phyloP scores from a whole-genome alignment of 2,329 filamentous ascomycete species.

The Xylaria sp. region DNA sequence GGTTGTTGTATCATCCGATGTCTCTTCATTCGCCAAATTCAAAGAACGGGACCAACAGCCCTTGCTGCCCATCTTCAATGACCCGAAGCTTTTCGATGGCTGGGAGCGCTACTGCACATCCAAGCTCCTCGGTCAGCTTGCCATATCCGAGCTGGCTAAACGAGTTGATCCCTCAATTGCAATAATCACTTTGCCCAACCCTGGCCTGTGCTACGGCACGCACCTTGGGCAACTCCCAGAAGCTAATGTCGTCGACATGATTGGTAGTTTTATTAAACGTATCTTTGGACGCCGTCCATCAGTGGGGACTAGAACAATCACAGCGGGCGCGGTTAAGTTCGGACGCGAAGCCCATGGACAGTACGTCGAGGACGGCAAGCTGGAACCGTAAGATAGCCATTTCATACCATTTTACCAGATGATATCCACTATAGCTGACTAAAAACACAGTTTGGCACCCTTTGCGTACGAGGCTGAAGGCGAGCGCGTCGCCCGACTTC shows the following conservation, averaged over 20 bases:
- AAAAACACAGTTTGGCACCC: constrained; percentile 7
- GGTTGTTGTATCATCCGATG: constrained; percentile 41
- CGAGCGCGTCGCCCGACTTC: constrained; percentile 1
- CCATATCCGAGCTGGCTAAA: constrained; percentile 41
- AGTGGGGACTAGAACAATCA: constrained; percentile 22
- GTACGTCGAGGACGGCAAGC: constrained; percentile 24
- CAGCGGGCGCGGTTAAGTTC: constrained; percentile 16
- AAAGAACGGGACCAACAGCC: constrained; percentile 16
- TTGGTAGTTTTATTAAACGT: constrained; percentile 12
- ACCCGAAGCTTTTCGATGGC: constrained; percentile 10
- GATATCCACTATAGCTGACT: not conserved
- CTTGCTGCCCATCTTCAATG: constrained; percentile 14
- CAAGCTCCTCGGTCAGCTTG: constrained; percentile 37
- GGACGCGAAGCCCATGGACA: constrained; percentile 27
- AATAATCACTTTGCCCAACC: constrained; percentile 23
- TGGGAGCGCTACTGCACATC: constrained; percentile 32
- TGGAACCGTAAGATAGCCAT: constrained; percentile 27
- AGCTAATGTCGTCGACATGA: constrained; percentile 10
- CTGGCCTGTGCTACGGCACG: constrained; percentile 26
- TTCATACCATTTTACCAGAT: not conserved
- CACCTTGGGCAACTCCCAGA: constrained; percentile 6
- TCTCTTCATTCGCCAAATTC: constrained; percentile 36
- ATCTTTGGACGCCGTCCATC: constrained; percentile 18
- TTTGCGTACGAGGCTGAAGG: constrained; percentile 19
- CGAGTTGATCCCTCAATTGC: constrained; percentile 35